Base-by-base conservation (phyloP, 768 basidiomycete genomes). In the Cystobasidium tubakii region DNA sequence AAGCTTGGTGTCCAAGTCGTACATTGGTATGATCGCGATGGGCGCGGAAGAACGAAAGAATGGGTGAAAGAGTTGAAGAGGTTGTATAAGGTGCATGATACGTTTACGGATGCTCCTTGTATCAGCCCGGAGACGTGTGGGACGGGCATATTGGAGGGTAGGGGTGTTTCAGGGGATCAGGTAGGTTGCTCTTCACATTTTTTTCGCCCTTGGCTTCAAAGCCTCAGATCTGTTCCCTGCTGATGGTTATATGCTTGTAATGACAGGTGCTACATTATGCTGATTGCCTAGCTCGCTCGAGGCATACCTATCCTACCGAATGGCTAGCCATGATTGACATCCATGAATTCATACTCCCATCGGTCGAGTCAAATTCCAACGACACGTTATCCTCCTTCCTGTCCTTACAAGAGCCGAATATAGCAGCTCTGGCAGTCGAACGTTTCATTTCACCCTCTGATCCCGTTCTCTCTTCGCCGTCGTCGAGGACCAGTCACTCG, bases 321-420 rank as follows among this genome's bases (percentile, higher is more conserved):
- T 70, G 66, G 66, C 43, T 70, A 19, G 66, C 66, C 13, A 25
- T 70, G 43, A 70, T 54, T 25, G 66, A 70, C 34, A 21, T 70
- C 6, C 50, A 70, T 46, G 66, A 70, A 54, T 70, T 53, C n/a
- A 33, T 54, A 12, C 4, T 70, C 29, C 46, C 66, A 3, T 21
- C 21, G 3, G 15, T 6, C 25, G 17, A 27, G 13, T 21, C 21
- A 13, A 55, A 54, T 29, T 4, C 4, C 13, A 29, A n/a, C 15
- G 25, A 3, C 19, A 43, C 65, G 15, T 6, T 39, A 39, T 39
- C 39, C 15, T 39, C 39, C 39, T 39, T 39, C 39, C 39, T 39
- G 6, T 39, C 39, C 39, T 6, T 39, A n/a, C 27, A n/a, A 54
- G 53, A 54, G 10, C 21, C 53, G 10, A 54, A n/a, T n/a, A 29